A percentile compares a stretch with the other conserved stretches of the same genome.
phyloP scores from a whole-genome alignment of 441 rosid species.

The Croton laevigatus region DNA sequence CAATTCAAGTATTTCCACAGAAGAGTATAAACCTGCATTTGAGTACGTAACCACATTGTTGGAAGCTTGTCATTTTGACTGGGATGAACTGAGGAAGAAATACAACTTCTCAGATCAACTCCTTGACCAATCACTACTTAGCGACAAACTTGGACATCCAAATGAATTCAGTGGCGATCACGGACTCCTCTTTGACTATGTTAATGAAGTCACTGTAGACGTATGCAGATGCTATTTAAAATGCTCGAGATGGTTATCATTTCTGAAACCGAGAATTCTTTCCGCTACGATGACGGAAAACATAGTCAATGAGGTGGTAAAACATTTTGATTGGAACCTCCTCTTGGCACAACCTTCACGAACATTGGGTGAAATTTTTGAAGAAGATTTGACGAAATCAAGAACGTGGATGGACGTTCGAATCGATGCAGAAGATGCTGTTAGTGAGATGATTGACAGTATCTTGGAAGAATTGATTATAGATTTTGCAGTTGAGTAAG shows the following conservation, averaged over 20 bases:
- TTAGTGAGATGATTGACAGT: conserved; percentile 41
- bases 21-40: conserved; percentile 33
- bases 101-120: conserved; percentile 38
- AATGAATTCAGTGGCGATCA: conserved; percentile 21
- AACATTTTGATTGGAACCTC: conserved; percentile 49
- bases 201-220: conserved; percentile 54
- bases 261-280: conserved; percentile 27
- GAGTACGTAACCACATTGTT: conserved; percentile 43
- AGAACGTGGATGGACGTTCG: conserved; percentile 49
- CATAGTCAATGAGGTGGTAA: conserved; percentile 44
- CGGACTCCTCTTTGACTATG: conserved; percentile 49
- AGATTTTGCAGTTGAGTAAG: conserved; percentile 38
- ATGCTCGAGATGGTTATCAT: conserved; percentile 41
- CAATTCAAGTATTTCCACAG: conserved; percentile 10
- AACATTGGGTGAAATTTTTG: conserved; percentile 44
- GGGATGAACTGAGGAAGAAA: conserved; percentile 55
- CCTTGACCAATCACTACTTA: conserved; percentile 39
- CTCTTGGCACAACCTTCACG: conserved; percentile 24
- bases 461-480: conserved; percentile 45
- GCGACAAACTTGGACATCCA: conserved; percentile 26
- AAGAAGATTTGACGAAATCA: conserved; percentile 49
- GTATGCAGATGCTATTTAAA: conserved; percentile 32
- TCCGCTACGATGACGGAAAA: conserved; percentile 25
- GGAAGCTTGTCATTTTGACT: conserved; percentile 41
- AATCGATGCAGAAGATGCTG: conserved; percentile 48